Conservation (phyloP, 2,329 filamentous ascomycete genomes). For the Xylariaceae sp. region DNA sequence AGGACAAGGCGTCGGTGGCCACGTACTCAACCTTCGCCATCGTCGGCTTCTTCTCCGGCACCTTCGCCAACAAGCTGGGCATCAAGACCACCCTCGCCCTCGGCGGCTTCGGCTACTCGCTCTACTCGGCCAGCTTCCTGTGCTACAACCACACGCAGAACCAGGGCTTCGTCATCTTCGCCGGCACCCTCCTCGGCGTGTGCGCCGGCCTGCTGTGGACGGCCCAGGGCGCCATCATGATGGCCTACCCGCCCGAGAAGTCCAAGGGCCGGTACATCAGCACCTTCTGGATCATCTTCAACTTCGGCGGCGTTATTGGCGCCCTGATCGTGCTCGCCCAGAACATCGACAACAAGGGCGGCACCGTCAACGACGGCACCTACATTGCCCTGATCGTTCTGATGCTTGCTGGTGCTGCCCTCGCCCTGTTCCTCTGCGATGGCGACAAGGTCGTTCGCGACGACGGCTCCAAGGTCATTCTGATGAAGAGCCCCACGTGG, state of each 20-base stretch:
- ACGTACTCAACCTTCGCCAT: slow-evolving; percentile 46
- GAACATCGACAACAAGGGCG: slow-evolving; percentile 52
- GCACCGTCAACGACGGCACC: slow-evolving; percentile 55
- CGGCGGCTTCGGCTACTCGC: slow-evolving; percentile 68
- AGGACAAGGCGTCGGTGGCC: slow-evolving; percentile 51
- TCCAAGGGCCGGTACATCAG: slow-evolving; percentile 85
- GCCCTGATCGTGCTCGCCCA: slow-evolving; percentile 67
- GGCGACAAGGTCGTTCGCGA: slow-evolving; percentile 58
- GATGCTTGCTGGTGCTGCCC: slow-evolving; percentile 56
- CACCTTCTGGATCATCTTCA: slow-evolving; percentile 94
- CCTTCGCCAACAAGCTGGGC: slow-evolving; percentile 69
- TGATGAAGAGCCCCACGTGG: slow-evolving; percentile 74
- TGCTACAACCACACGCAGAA: slow-evolving; percentile 62
- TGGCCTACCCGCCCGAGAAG: slow-evolving; percentile 75
- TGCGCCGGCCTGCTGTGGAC: slow-evolving; percentile 78
- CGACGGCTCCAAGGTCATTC: slow-evolving; percentile 63
- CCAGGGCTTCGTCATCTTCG: slow-evolving; percentile 66
- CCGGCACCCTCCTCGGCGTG: slow-evolving; percentile 67
- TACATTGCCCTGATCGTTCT: slow-evolving; percentile 71
- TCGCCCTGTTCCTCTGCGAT: slow-evolving; percentile 56
- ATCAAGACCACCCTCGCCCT: slow-evolving; percentile 60
- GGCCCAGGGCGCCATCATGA: slow-evolving; percentile 80
- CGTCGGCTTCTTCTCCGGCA: slow-evolving; percentile 65
- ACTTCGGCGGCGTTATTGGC: slow-evolving; percentile 82
- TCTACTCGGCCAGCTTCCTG: slow-evolving; percentile 66